These are phyloP conservation scores for Coemansia javaensis DNA, from an alignment of 192 early-diverging fungal species.

Conservation along the genomic window DNA sequence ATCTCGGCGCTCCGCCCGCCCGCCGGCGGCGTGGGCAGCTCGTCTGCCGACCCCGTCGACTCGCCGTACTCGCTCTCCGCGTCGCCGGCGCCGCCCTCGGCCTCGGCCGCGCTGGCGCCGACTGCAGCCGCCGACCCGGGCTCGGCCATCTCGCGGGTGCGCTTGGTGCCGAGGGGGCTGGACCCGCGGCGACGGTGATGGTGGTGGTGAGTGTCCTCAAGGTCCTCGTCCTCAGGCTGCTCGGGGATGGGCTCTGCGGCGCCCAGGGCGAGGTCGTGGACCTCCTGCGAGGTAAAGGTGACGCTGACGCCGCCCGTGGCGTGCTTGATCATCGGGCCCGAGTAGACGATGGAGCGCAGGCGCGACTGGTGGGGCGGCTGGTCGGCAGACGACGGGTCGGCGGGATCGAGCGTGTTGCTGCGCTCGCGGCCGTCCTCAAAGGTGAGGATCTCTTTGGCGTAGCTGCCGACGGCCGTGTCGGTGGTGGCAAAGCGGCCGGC, in stretches of 20 bases:
- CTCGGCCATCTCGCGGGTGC: conserved; percentile 9
- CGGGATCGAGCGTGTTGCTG: conserved; percentile 19
- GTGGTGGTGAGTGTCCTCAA: neutral
- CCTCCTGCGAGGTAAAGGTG: conserved; percentile 42
- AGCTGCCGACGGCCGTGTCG: conserved; percentile 34
- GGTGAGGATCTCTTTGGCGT: conserved; percentile 34
- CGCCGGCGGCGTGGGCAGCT: neutral
- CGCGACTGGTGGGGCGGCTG: conserved; percentile 8
- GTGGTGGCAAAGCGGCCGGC: conserved; percentile 40
- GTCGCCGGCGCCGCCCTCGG: conserved; percentile 5
- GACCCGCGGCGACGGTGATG: neutral
- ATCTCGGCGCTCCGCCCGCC: neutral
- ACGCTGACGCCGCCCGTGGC: conserved; percentile 43
- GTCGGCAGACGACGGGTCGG: conserved; percentile 5
- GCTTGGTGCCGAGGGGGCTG: conserved; percentile 14
- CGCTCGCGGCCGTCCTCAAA: conserved; percentile 12
- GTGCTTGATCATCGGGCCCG: conserved; percentile 34
- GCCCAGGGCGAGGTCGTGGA: conserved; percentile 29
- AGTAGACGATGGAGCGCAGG: conserved; percentile 43
- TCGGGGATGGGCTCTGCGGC: conserved; percentile 8
- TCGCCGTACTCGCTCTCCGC: neutral
- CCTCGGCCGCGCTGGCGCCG: neutral
- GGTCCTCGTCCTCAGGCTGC: conserved; percentile 16
- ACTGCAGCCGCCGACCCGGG: too few species aligned
- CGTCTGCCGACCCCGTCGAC: neutral